phyloP scores from a whole-genome alignment of 176 grass and related monocot species.

The Cocos nucifera region DNA sequence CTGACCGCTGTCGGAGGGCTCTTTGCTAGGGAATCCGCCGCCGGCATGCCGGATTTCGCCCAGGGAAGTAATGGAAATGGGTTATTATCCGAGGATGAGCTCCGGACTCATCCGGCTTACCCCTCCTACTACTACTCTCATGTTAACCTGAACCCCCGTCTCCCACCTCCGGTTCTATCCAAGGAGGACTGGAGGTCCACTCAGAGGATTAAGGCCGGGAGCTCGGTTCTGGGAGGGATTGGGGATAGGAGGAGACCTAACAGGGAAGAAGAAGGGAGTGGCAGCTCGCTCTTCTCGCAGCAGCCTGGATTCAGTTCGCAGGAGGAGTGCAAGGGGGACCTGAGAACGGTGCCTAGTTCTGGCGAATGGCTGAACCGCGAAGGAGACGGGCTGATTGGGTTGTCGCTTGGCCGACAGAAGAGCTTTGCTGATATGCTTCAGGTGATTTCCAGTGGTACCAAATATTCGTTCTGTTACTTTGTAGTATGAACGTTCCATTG shows the following conservation, averaged over 20 bases:
- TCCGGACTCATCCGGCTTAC: conserved; percentile 67
- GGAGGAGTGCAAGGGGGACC: conserved; percentile 29
- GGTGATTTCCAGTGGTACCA: conserved; percentile 38
- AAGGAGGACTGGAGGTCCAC: conserved; percentile 92
- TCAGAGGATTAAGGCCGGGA: conserved; percentile 52
- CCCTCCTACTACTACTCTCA: conserved; percentile 85
- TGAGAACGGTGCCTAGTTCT: conserved; percentile 23
- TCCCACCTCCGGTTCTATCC: conserved; percentile 78
- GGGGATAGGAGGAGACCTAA: conserved; percentile 53
- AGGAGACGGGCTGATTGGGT: conserved; percentile 56
- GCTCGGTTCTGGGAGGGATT: conserved; percentile 48
- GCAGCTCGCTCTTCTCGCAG: conserved; percentile 39
- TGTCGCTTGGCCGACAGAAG: conserved; percentile 58
- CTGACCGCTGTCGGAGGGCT: conserved; percentile 54
- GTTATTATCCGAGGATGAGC: conserved; percentile 59
- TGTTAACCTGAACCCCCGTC: conserved; percentile 80
- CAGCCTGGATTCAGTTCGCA: conserved; percentile 34
- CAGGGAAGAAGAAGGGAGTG: conserved; percentile 28
- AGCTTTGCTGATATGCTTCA: conserved; percentile 88
- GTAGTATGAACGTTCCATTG: too few relatives aligned
- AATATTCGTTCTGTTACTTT: too few relatives aligned
- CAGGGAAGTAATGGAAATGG: conserved; percentile 31
- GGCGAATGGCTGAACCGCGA: conserved; percentile 54
- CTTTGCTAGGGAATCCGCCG: conserved; percentile 17
- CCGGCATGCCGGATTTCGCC: conserved; percentile 33